Base-by-base conservation (phyloP, 2,329 filamentous ascomycete genomes). In the Orbilia oligospora region DNA sequence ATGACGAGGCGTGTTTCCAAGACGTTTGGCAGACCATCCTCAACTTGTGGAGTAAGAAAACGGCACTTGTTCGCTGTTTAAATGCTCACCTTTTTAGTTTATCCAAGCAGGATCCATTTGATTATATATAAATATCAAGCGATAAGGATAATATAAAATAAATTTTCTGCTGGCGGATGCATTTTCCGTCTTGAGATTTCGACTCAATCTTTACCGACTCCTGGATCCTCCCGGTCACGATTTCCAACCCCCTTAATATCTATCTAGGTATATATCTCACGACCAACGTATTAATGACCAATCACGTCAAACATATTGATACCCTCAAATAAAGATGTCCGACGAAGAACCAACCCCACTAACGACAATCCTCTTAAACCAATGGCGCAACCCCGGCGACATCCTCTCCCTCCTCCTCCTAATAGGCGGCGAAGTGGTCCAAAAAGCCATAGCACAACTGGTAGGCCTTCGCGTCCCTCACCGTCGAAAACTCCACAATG, bases 351-450 rank as follows among this genome's bases (percentile, higher is more conserved):
- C 48, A 18, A 53, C 20, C 3, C 56, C 71, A 1, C 55, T 78
- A 5, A 46, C 22, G 5, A 48, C 33, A 20, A 56, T 72, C 36
- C 46, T 81, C 10, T 65, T 58, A n/a, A 49, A 63, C 68, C 80
- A 81, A 55, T 81, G 71, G 71, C 24, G 58, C 36, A 75, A 75
- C 36, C 80, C 80, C 5, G 58, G 67, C 49, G 80, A 81, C 64
- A 72, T 83, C 36, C 83, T 84, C 61, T 81, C 81, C 30, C 79
- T 85, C 4, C 81, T 85, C 3, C 82, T 85, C 9, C 80, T 85
- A 22, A 80, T 85, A 24, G 84, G 84, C 49, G 83, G 83, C 0
- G 83, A 85, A 38, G 81, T 85, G 1, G 81, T 85, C 24, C 75
- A 69, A 8, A 81, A 80, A 6, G 84, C 84, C 4, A 80, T 85